phyloP scores from a whole-genome alignment of 345 rosid genomes.

The Eucalyptus cloeziana region DNA sequence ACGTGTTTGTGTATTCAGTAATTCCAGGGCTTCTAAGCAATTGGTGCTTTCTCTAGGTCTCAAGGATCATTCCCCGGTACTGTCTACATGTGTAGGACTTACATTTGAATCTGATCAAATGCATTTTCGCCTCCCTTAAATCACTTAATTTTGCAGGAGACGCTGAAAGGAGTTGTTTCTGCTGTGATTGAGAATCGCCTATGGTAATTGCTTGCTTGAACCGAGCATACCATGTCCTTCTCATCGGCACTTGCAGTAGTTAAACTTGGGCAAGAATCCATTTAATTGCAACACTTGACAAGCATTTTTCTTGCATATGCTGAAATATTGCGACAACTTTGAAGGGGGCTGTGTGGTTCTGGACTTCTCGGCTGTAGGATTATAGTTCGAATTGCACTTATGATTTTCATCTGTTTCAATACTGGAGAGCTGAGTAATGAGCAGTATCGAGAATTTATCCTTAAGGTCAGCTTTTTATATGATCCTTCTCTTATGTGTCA shows the following conservation, averaged over 20 bases:
- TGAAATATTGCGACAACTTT: background rate
- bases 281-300: background rate
- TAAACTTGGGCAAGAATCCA: background rate
- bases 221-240: background rate
- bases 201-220: constrained; percentile 24
- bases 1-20: constrained; percentile 13
- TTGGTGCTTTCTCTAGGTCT: constrained; percentile 86
- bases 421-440: background rate
- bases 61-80: constrained; percentile 77
- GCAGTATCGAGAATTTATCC: background rate
- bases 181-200: constrained; percentile 57
- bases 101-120: background rate
- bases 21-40: constrained; percentile 43
- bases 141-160: constrained; percentile 38
- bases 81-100: background rate
- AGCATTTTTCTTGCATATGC: background rate
- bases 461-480: background rate
- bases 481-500: background rate
- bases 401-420: background rate
- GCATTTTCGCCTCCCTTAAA: background rate
- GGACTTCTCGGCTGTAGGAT: background rate
- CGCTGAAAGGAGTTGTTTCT: constrained; percentile 60
- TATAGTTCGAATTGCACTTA: background rate
- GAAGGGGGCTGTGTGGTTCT: background rate
- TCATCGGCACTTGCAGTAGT: background rate